Evolutionary conservation across 1,284 basidiomycete species (phyloP), one percentile per base, ranked within the genome.

Genomic region (Ustilago esculenta): DNA sequence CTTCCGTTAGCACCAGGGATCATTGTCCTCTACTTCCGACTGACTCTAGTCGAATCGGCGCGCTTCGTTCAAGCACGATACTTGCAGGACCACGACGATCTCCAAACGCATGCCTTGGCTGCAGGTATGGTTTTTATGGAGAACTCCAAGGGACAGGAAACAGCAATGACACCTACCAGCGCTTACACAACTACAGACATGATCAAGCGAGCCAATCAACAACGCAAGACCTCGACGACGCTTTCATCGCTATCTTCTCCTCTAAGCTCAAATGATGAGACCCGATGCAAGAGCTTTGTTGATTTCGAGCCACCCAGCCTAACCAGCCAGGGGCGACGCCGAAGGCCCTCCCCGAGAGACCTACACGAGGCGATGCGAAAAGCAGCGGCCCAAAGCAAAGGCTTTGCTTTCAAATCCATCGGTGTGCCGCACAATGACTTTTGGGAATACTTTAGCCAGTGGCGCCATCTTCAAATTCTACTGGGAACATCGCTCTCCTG

Each of bases 1-100:
- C 59, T 77, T 18, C 63, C 73, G 9, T 54, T 68, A 18, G 44
- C 56, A 21, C 60, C 54, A 24, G 53, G 61, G 17, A 51, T 72
- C 30, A 73, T 75, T 33, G 55, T 83, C 23, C 83, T 86, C 55
- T 85, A 85, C 81, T 85, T 85, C 83, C 84, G 80, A 27, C 70
- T 81, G 44, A 81, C 76, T 41, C 49, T 73, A 15, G 58, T 84
- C 59, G 85, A 85, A 73, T 85, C 85, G 17, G 74, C 90, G 21
- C 90, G 91, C 72, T 94, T 90, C 86, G 92, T 90, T 53, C 90
- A 92, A 88, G 91, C 92, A 5, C 56, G 72, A 30, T 53, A 53
- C 83, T 87, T 92, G 72, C 90, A 92, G 83, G 88, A 90, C 64
- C 90, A 92, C 82, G 86, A 92, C 64, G 84, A 87, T 70, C 88